Evolutionary conservation across 805 yeast species (phyloP), one percentile per base, ranked within the genome.

Genomic region (Suhomyces sp.): DNA sequence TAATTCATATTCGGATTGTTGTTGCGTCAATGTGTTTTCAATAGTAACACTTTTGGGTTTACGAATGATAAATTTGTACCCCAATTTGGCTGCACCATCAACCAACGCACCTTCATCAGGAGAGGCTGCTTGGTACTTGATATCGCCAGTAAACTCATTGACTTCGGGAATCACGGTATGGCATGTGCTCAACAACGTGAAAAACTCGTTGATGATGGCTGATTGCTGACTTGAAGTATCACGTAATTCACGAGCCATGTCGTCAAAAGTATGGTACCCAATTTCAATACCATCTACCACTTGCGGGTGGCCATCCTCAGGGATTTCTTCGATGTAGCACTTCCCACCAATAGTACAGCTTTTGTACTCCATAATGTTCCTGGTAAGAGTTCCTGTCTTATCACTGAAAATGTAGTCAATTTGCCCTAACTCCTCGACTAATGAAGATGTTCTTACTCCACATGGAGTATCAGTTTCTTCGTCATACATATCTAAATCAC

Each of bases 81-180:
- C 98, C 45, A 93, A 73, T 62, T 76, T 77, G 0, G 97, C 94
- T 15, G 97, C 98, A 53, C 99, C 99, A 61, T 92, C 91, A 2
- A 94, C 99, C 55, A 94, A 77, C 0, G 99, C 99, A 48, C 99
- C 99, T 75, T 96, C 99, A 73, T 94, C 99, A 0, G 99, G 99
- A 0, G 98, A 92, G 0, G 99, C 97, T 1, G 99, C 99, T 71
- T 94, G 99, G 67, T 96, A 94, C 66, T 89, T 92, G 56, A 94
- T 85, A 2, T 77, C 59, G 0, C 87, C 89, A 2, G 67, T 64
- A 51, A 73, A 75, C 1, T 77, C 84, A 54, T 78, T 79, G 17
- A 80, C 74, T 67, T 94, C 99, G 0, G 99, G 99, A 55, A 94
- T 94, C 40, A 94, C 99, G 0, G 99, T 96, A 63, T 94, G 99